Conservation (phyloP, 2,329 filamentous ascomycete genomes). For the Didymosphaeria variabile region DNA sequence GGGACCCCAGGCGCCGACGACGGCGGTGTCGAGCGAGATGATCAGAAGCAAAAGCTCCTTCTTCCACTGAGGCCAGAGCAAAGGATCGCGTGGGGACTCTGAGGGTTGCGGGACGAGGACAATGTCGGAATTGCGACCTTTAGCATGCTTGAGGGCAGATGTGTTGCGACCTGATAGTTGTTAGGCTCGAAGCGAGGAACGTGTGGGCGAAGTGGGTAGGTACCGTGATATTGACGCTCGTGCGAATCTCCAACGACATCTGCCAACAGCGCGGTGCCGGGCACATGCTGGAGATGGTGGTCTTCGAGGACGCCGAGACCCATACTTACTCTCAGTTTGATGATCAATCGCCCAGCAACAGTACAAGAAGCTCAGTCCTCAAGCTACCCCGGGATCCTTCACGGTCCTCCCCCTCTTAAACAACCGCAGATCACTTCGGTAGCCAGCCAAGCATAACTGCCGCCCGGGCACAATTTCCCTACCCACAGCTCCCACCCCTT, state of each 20-base stretch:
- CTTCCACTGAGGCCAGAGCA: constrained; percentile 37
- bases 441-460: constrained; percentile 14
- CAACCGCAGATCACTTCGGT: background rate
- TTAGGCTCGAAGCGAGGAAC: background rate
- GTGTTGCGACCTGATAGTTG: constrained; percentile 30
- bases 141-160: constrained; percentile 38
- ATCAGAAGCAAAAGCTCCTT: constrained; percentile 33
- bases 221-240: constrained; percentile 28
- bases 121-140: constrained; percentile 37
- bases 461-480: background rate
- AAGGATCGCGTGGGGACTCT: constrained; percentile 27
- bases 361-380: background rate
- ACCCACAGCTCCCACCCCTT: background rate
- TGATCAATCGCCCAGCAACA: background rate
- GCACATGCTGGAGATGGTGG: constrained; percentile 30
- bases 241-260: constrained; percentile 24
- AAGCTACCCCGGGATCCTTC: background rate
- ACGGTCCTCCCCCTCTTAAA: background rate
- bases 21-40: constrained; percentile 29
- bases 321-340: constrained; percentile 17
- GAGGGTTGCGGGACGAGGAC: constrained; percentile 31
- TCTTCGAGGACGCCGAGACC: constrained; percentile 34
- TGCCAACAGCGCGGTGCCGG: constrained; percentile 30
- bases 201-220: background rate
- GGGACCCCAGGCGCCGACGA: constrained; percentile 33